Evolutionary conservation across 768 basidiomycete species (phyloP).

Genomic region (Termitomyces sp.): DNA sequence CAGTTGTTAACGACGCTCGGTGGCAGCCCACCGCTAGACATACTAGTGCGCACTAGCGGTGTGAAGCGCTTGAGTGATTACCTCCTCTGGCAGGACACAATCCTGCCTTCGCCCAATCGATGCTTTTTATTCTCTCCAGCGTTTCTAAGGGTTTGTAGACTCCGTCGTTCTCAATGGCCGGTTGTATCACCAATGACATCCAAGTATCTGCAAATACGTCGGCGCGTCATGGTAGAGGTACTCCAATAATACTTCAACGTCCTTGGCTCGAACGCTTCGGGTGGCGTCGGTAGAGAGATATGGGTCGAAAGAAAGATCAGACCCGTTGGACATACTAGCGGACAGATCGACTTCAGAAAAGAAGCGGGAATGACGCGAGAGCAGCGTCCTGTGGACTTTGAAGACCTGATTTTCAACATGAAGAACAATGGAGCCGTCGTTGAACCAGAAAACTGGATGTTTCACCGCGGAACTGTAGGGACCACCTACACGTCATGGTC

Average conservation of each 20-base stretch:
- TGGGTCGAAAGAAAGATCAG: not conserved
- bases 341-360: conserved; percentile 13
- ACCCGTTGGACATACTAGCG: not conserved
- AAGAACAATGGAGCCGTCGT: conserved; percentile 57
- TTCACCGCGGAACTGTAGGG: not conserved
- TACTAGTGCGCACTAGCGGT: too few relatives aligned
- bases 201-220: conserved; percentile 66
- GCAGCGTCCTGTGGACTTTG: conserved; percentile 49
- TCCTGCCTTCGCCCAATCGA: conserved; percentile 55
- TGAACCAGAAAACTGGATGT: conserved; percentile 58
- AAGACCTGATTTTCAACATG: conserved; percentile 39
- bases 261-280: conserved; percentile 31
- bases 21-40: too few relatives aligned
- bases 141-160: conserved; percentile 72
- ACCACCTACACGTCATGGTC: not conserved
- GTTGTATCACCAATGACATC: conserved; percentile 66
- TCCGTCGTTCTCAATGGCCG: conserved; percentile 55
- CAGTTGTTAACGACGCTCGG: conserved; percentile 71
- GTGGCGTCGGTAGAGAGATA: conserved; percentile 29
- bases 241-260: conserved; percentile 52
- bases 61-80: too few relatives aligned
- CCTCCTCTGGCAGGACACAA: conserved; percentile 94
- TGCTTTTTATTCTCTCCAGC: conserved; percentile 49
- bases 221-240: conserved; percentile 64
- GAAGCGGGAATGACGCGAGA: conserved; percentile 45